phyloP scores from a whole-genome alignment of 345 rosid genomes.

The Eucalyptus sp. region DNA sequence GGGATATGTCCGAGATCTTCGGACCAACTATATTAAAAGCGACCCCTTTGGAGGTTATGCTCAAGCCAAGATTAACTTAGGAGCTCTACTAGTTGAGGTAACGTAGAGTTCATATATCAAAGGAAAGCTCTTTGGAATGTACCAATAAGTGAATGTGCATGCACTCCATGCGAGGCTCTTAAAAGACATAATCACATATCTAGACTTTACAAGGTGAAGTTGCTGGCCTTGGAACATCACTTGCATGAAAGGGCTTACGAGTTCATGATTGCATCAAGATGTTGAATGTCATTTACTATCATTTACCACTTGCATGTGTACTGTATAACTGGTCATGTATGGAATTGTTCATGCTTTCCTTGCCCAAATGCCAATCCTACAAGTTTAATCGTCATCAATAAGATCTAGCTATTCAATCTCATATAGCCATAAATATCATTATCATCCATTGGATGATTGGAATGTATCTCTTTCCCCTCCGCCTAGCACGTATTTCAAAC shows the following conservation, averaged over 20 bases:
- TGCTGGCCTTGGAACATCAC: background rate
- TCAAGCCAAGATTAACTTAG: conserved; percentile 1
- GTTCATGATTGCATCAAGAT: background rate
- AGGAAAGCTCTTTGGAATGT: background rate
- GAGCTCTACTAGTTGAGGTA: background rate
- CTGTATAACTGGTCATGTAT: too few relatives aligned
- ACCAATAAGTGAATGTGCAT: background rate
- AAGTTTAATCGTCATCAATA: background rate
- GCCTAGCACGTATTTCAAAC: too few relatives aligned
- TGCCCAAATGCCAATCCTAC: background rate
- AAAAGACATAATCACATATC: background rate
- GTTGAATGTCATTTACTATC: background rate
- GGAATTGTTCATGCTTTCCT: background rate
- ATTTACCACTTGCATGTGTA: too few relatives aligned
- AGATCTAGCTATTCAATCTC: background rate
- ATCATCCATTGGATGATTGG: background rate
- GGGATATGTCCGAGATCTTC: conserved; percentile 5
- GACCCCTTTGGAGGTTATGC: conserved; percentile 1
- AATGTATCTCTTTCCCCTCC: background rate
- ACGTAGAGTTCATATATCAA: background rate
- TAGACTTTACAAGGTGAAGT: too few relatives aligned
- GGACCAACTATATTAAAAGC: background rate
- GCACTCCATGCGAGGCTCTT: background rate
- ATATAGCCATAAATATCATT: background rate
- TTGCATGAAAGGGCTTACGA: background rate